These are phyloP conservation scores for Suillus spraguei DNA, from an alignment of 768 basidiomycete genomes.

Conservation along the genomic window DNA sequence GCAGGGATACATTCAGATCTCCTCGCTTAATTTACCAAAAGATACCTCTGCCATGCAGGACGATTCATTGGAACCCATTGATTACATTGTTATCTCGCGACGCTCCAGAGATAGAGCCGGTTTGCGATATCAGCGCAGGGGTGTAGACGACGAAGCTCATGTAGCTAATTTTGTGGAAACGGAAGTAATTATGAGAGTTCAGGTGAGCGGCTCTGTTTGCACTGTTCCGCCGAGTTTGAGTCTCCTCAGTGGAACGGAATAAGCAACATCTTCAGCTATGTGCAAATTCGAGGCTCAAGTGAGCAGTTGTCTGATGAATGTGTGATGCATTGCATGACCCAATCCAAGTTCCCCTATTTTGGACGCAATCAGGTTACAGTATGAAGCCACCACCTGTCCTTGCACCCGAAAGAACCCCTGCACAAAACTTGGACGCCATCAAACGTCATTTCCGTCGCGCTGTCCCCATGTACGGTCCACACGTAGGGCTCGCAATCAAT, in stretches of 20 bases:
- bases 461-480: slow-evolving; percentile 71
- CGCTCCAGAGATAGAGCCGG: slow-evolving; percentile 90
- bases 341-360: slow-evolving; percentile 80
- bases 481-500: slow-evolving; percentile 48
- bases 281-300: slow-evolving; percentile 94
- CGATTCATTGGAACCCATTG: slow-evolving; percentile 47
- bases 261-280: slow-evolving; percentile 82
- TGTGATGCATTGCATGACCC: slow-evolving; percentile 10
- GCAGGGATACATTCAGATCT: slow-evolving; percentile 88
- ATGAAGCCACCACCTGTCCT: slow-evolving; percentile 88
- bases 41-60: slow-evolving; percentile 38
- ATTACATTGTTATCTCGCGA: slow-evolving; percentile 84
- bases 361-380: slow-evolving; percentile 87
- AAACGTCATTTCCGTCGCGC: slow-evolving; percentile 74
- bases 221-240: background rate
- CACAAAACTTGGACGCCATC: slow-evolving; percentile 70
- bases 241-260: slow-evolving; percentile 65
- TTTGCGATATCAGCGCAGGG: slow-evolving; percentile 90
- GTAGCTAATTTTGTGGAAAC: slow-evolving; percentile 98
- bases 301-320: slow-evolving; percentile 7
- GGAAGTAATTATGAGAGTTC: slow-evolving; percentile 83
- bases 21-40: slow-evolving; percentile 64
- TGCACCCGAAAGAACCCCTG: slow-evolving; percentile 69
- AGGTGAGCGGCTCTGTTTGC: slow-evolving; percentile 47
- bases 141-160: slow-evolving; percentile 89